Evolutionary conservation across 1,284 basidiomycete genomes (phyloP).

Genomic region (Malassezia nana): DNA sequence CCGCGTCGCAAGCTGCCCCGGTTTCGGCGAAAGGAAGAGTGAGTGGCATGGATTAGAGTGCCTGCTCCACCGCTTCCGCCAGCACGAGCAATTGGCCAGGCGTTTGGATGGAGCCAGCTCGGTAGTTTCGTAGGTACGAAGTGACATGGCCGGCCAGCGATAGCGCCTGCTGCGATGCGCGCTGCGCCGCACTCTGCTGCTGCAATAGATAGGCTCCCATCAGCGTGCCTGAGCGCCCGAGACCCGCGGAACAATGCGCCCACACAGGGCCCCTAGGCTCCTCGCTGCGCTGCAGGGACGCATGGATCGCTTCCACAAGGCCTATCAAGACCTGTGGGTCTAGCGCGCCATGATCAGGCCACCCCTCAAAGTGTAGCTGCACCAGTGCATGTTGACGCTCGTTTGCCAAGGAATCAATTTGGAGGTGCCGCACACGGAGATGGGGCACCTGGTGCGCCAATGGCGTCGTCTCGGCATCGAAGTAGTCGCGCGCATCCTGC

Average conservation of each 20-base stretch:
- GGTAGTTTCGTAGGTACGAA: slow-evolving; percentile 25
- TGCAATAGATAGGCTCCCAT: slow-evolving; percentile 50
- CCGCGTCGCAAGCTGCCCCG: not conserved
- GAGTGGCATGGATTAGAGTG: no score
- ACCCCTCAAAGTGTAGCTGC: slow-evolving; percentile 63
- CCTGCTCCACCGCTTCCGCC: slow-evolving; percentile 1
- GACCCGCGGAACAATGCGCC: slow-evolving; percentile 60
- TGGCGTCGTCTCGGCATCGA: slow-evolving; percentile 7
- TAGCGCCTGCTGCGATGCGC: slow-evolving; percentile 5
- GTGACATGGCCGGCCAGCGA: slow-evolving; percentile 25
- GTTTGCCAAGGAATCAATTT: not conserved
- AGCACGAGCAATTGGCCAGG: slow-evolving; percentile 27
- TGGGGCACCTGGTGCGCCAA: slow-evolving; percentile 15
- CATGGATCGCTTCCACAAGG: slow-evolving; percentile 33
- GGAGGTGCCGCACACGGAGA: not conserved
- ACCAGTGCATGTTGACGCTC: slow-evolving; percentile 49
- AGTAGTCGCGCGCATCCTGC: not conserved
- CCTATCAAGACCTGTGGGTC: slow-evolving; percentile 28
- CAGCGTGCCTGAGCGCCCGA: slow-evolving; percentile 51
- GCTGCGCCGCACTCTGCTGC: not conserved
- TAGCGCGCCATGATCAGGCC: slow-evolving; percentile 75
- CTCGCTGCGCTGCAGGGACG: slow-evolving; percentile 21
- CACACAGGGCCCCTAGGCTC: slow-evolving; percentile 60
- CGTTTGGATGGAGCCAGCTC: slow-evolving; percentile 37
- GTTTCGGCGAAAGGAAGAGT: not conserved